These are phyloP conservation scores for Paramecium primaurelia DNA, from an alignment of 73 alveolate genomes.

Conservation along the genomic window DNA sequence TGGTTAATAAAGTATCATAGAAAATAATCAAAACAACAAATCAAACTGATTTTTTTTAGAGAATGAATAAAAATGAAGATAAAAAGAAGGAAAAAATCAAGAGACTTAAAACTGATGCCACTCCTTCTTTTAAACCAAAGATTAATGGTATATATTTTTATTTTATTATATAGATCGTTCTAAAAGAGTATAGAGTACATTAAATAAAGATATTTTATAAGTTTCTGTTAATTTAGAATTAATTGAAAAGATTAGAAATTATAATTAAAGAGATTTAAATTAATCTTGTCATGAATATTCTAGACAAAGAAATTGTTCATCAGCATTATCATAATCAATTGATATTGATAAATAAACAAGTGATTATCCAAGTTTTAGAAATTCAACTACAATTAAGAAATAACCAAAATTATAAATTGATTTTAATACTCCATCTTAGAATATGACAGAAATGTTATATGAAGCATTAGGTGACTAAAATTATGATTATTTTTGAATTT, in stretches of 20 bases:
- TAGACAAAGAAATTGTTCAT: neutral
- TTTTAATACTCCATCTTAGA: neutral
- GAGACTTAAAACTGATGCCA: neutral
- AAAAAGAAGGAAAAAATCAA: neutral
- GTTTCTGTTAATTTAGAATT: conserved; percentile 6
- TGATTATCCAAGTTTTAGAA: neutral
- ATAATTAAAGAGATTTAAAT: neutral
- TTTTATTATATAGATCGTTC: neutral
- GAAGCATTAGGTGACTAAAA: neutral
- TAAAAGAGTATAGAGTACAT: neutral
- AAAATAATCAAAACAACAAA: neutral
- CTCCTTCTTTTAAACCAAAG: neutral
- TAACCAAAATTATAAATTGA: neutral
- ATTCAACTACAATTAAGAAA: neutral
- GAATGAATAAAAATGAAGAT: neutral
- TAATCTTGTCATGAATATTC: neutral
- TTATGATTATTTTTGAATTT: neutral
- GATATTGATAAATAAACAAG: neutral
- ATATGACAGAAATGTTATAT: conserved; percentile 6
- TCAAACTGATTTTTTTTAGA: neutral
- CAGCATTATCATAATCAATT: neutral
- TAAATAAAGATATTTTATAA: neutral
- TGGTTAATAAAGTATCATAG: neutral
- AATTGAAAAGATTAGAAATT: neutral
- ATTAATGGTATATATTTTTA: neutral